Conservation (phyloP, 2,329 filamentous ascomycete genomes). For the Cladosporium sp. region DNA sequence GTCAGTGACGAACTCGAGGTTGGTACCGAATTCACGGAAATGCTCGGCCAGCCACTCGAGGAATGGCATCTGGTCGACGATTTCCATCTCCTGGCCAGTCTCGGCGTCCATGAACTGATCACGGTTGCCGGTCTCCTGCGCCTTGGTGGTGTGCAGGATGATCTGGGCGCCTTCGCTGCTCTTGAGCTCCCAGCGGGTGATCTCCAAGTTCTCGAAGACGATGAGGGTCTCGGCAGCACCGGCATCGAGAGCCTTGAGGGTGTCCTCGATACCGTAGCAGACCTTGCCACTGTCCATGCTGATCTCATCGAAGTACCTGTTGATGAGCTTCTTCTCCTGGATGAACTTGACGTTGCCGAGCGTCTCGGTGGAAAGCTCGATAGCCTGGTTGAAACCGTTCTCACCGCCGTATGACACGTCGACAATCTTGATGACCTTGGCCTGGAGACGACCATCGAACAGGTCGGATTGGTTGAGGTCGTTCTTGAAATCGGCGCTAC, state of each 20-base stretch:
- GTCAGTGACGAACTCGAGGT: conserved; percentile 95
- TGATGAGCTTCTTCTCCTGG: conserved; percentile 99
- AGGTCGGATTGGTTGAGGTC: conserved; percentile 96
- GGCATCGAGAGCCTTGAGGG: conserved; percentile 90
- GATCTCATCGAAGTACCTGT: conserved; percentile 98
- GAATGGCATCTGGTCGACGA: conserved; percentile 81
- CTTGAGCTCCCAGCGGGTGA: conserved; percentile 88
- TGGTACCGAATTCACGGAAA: conserved; percentile 96
- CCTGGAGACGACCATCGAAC: conserved; percentile 85
- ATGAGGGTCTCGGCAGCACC: conserved; percentile 93
- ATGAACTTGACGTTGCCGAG: conserved; percentile 99
- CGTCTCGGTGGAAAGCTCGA: conserved; percentile 90
- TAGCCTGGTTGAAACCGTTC: conserved; percentile 99
- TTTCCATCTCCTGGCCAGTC: conserved; percentile 95
- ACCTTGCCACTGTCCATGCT: conserved; percentile 95
- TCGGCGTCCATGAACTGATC: conserved; percentile 91
- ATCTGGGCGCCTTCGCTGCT: conserved; percentile 66
- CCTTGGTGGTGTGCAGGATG: conserved; percentile 82
- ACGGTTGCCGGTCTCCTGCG: conserved; percentile 70
- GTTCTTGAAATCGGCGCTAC: conserved; percentile 99
- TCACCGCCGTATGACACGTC: conserved; percentile 98
- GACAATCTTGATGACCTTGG: conserved; percentile 98
- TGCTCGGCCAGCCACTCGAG: conserved; percentile 99
- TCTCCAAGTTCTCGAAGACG: conserved; percentile 94
- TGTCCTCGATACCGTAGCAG: conserved; percentile 97